Conservation (phyloP, 371 early-diverging fungal genomes). For the Batkoa obscura region DNA sequence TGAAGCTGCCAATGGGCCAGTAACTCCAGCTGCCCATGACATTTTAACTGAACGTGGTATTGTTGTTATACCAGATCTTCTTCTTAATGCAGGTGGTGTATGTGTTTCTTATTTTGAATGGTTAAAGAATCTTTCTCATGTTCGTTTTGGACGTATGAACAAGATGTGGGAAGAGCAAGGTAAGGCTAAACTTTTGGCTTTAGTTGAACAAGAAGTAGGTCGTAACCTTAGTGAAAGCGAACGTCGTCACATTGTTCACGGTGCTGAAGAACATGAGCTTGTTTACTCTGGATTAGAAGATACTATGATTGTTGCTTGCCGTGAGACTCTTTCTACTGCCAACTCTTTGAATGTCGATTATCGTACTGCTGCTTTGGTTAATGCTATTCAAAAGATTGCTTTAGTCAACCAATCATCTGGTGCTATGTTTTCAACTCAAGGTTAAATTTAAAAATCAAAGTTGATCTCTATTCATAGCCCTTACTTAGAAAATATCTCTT, state of each 20-base stretch:
- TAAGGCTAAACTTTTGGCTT: slow-evolving; percentile 45
- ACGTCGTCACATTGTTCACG: slow-evolving; percentile 58
- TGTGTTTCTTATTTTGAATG: slow-evolving; percentile 58
- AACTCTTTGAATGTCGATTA: slow-evolving; percentile 36
- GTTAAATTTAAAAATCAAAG: neutral
- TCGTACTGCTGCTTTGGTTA: slow-evolving; percentile 65
- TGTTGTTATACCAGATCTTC: slow-evolving; percentile 59
- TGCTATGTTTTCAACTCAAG: slow-evolving; percentile 34
- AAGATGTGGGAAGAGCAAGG: slow-evolving; percentile 77
- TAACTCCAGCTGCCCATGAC: slow-evolving; percentile 63
- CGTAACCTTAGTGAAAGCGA: slow-evolving; percentile 49
- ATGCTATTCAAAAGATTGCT: slow-evolving; percentile 77
- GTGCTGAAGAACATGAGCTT: slow-evolving; percentile 78
- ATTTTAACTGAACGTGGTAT: slow-evolving; percentile 40
- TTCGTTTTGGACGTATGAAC: slow-evolving; percentile 81
- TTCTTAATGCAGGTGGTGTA: slow-evolving; percentile 77
- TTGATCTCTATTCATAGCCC: neutral
- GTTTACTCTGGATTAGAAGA: slow-evolving; percentile 82
- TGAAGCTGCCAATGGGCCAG: slow-evolving; percentile 78
- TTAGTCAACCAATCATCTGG: slow-evolving; percentile 57
- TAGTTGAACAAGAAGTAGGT: slow-evolving; percentile 68
- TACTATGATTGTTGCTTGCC: slow-evolving; percentile 44
- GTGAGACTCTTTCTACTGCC: slow-evolving; percentile 3
- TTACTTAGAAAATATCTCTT: no score
- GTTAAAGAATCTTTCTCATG: slow-evolving; percentile 70